These are phyloP conservation scores for Leonotis leonurus DNA, from an alignment of 257 asterid species.

Conservation along the genomic window DNA sequence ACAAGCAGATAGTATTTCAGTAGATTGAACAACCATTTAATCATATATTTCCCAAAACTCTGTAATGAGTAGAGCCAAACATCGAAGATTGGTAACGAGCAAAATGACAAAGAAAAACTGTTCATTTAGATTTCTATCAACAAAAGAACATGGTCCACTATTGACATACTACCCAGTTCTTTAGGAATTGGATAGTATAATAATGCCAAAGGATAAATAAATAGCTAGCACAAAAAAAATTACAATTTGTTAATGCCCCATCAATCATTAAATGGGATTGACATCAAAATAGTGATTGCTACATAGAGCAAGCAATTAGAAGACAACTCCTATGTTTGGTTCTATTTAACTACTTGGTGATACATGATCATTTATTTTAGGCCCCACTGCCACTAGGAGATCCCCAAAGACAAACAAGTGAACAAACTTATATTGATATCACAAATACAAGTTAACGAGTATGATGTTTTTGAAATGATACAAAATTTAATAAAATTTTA, in stretches of 20 bases:
- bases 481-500: no score
- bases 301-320: slow-evolving; percentile 19
- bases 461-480: no score
- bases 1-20: no score
- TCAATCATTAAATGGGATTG: slow-evolving; percentile 10
- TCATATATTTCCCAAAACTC: not conserved
- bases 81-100: not conserved
- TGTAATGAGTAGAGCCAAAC: not conserved
- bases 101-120: not conserved
- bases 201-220: slow-evolving; percentile 1
- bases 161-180: slow-evolving; percentile 5
- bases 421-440: no score
- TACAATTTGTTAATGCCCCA: no score
- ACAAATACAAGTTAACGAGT: no score
- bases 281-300: slow-evolving; percentile 11
- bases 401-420: no score
- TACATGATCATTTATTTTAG: no score
- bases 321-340: slow-evolving; percentile 7
- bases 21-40: not conserved
- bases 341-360: no score
- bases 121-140: not conserved
- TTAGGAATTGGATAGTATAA: slow-evolving; percentile 5
- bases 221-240: slow-evolving; percentile 6
- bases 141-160: not conserved
- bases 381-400: no score